Base-by-base conservation (phyloP, 495 filamentous ascomycete species). In the Penicillium pulvis region DNA sequence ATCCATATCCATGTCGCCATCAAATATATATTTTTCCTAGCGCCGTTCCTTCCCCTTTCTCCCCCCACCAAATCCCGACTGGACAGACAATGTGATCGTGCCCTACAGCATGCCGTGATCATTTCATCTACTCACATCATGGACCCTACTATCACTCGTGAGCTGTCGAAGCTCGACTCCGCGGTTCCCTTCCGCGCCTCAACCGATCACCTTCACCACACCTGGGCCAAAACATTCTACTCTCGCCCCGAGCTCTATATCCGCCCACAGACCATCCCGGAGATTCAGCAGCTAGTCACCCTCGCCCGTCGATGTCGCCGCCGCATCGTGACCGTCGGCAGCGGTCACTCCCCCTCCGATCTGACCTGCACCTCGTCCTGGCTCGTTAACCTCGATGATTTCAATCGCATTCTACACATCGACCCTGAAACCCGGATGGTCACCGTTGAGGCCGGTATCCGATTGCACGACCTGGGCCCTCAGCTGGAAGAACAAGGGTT, bases 171-270 rank as follows among this genome's bases (percentile, higher is more conserved):
- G 60, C 75, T 85, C 66, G 78, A 86, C 67, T 77, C 82, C 58
- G 68, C 71, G 51, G 70, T 92, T 26, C 87, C 91, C 28, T 97
- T 97, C 79, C 90, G 87, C 72, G 88, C 90, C 4, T 79, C 81
- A 49, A 72, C 77, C 55, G 74, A 82, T 31, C 85, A 97, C 73
- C 74, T 83, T 36, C 94, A 98, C 79, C 87, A 89, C 65, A 98
- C 95, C n/a, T 98, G 94, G 94, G 94, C 95, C 26, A 88, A 87
- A 68, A 98, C 94, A 41, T 94, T 92, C 76, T 87, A 87, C 68
- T 91, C 86, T 44, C 83, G 85, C 19, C 94, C 94, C 1, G 92
- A 97, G 74, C 85, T 97, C 57, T 97, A 91, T 73, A 83, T 98
- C 61, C 89, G 86, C 55, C 94, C 94, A 1, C 78, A 90, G 57